These are phyloP conservation scores for Wickerhamiella hasegawae DNA, from an alignment of 805 yeast species.

Conservation along the genomic window DNA sequence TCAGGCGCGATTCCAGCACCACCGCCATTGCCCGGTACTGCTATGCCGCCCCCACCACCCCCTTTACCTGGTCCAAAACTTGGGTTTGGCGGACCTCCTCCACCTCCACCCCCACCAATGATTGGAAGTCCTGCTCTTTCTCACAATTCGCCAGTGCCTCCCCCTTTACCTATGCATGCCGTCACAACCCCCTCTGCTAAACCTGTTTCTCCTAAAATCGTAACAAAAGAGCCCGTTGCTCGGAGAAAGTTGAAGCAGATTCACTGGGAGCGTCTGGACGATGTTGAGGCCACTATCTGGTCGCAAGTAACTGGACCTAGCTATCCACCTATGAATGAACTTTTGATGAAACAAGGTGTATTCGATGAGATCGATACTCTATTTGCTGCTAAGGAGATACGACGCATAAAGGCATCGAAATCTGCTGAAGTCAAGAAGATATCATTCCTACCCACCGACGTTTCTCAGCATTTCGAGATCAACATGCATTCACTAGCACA, in stretches of 20 bases:
- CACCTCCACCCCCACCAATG: constrained; percentile 22
- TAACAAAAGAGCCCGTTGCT: constrained; percentile 35
- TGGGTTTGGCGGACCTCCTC: too few relatives aligned
- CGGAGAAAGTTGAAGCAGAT: constrained; percentile 72
- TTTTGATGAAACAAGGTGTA: constrained; percentile 59
- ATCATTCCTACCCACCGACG: constrained; percentile 61
- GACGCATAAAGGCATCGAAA: constrained; percentile 28
- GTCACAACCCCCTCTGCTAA: not conserved
- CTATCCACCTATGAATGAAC: constrained; percentile 44
- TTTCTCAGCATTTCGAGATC: constrained; percentile 90
- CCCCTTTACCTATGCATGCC: constrained; percentile 11
- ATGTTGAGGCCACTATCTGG: constrained; percentile 81
- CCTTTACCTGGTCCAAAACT: too few relatives aligned
- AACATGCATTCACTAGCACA: constrained; percentile 66
- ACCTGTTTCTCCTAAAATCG: not conserved
- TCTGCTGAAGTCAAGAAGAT: constrained; percentile 39
- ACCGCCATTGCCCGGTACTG: constrained; percentile 15
- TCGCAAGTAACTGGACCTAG: constrained; percentile 25
- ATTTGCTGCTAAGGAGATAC: constrained; percentile 67
- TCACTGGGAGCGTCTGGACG: constrained; percentile 92
- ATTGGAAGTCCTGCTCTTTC: constrained; percentile 14
- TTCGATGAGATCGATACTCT: constrained; percentile 70
- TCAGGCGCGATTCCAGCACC: constrained; percentile 23
- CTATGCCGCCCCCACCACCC: constrained; percentile 18
- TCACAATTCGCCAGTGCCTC: constrained; percentile 17